Conservation (phyloP, 768 basidiomycete genomes). For the Psilocybe sp. region DNA sequence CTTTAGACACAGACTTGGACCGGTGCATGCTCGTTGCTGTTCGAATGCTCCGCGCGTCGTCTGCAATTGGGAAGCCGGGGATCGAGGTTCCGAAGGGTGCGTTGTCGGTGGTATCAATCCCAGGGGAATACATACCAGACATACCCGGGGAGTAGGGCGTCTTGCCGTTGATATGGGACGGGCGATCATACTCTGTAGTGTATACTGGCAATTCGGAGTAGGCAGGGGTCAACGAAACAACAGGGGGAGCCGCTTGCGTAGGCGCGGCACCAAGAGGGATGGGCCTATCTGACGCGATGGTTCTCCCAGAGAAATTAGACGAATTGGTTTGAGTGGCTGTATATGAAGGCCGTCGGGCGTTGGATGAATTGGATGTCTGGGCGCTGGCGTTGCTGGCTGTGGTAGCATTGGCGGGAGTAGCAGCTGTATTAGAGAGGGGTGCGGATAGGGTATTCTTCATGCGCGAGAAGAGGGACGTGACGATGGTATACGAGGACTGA, state of each 20-base stretch:
- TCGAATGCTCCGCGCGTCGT: constrained; percentile 85
- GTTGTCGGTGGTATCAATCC: constrained; percentile 54
- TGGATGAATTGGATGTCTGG: constrained; percentile 29
- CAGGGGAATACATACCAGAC: constrained; percentile 39
- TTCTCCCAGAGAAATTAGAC: constrained; percentile 46
- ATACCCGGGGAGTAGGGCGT: constrained; percentile 34
- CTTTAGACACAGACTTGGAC: constrained; percentile 85
- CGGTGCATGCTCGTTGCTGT: constrained; percentile 69
- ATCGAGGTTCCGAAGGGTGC: constrained; percentile 70
- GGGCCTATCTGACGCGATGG: constrained; percentile 52
- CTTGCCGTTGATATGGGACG: constrained; percentile 41
- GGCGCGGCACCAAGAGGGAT: constrained; percentile 52
- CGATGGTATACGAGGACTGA: constrained; percentile 80
- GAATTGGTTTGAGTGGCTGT: constrained; percentile 41
- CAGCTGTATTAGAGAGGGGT: constrained; percentile 56
- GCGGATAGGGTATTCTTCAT: constrained; percentile 78
- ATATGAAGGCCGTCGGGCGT: constrained; percentile 62
- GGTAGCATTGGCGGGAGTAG: constrained; percentile 32
- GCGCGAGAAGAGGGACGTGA: constrained; percentile 76
- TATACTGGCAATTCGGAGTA: constrained; percentile 77
- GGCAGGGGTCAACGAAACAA: constrained; percentile 83
- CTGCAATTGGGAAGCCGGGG: constrained; percentile 89
- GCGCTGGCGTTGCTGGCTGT: constrained; percentile 28
- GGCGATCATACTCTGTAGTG: constrained; percentile 58
- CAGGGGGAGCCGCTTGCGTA: constrained; percentile 69